phyloP scores from a whole-genome alignment of 805 yeast species.

The Suhomyces kilbournensis region DNA sequence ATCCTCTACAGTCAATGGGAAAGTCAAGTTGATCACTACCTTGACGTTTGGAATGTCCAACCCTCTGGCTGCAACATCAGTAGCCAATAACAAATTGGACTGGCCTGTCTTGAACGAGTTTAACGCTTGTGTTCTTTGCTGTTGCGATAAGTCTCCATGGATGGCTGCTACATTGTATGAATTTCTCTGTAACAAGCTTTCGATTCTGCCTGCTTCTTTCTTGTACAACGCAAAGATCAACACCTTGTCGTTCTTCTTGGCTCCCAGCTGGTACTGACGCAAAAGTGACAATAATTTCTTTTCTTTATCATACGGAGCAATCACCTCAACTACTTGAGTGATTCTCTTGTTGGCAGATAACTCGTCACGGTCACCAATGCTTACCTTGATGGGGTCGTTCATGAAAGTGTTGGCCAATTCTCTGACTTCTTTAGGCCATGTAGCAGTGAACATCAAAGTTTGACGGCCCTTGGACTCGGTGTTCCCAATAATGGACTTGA shows the following conservation, averaged over 20 bases:
- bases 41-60: constrained; percentile 96
- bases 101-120: constrained; percentile 80
- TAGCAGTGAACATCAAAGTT: constrained; percentile 98
- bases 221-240: constrained; percentile 92
- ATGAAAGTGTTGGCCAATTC: constrained; percentile 84
- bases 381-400: constrained; percentile 81
- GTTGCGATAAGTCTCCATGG: constrained; percentile 93
- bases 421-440: constrained; percentile 99
- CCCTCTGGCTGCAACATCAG: constrained; percentile 98
- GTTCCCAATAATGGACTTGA: constrained; percentile 71
- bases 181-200: constrained; percentile 64
- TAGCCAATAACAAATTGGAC: constrained; percentile 78
- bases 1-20: constrained; percentile 95
- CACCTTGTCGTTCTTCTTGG: constrained; percentile 70
- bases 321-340: constrained; percentile 88
- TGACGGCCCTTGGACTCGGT: constrained; percentile 60
- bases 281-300: constrained; percentile 67
- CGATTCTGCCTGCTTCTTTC: constrained; percentile 93
- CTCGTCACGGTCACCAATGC: constrained; percentile 93
- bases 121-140: constrained; percentile 85
- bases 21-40: constrained; percentile 89
- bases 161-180: constrained; percentile 87
- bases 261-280: constrained; percentile 67
- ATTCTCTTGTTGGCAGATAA: constrained; percentile 92
- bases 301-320: constrained; percentile 75